Evolutionary conservation across 139 green algal species (phyloP).

Genomic region (Pseudopediastrum boryanum): DNA sequence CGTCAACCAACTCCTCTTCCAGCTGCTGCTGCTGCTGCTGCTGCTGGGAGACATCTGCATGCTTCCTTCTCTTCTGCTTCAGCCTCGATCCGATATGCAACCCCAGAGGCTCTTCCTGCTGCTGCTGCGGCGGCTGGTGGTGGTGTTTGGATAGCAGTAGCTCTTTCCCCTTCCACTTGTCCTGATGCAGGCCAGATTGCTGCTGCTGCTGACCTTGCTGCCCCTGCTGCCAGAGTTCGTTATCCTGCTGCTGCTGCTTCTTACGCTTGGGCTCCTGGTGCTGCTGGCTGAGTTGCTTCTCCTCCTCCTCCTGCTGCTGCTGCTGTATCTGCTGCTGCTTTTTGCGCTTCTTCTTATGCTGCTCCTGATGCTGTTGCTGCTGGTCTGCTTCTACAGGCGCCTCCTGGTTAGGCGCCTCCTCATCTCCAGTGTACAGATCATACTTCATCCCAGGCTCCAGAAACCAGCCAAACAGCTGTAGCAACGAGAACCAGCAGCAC

Average conservation of each 20-base stretch:
- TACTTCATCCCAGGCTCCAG: neutral
- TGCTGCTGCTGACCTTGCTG: no score
- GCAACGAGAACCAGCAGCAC: neutral
- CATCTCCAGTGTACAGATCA: neutral
- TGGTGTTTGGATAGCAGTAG: no score
- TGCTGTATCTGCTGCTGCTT: conserved; percentile 4
- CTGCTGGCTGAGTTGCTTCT: neutral
- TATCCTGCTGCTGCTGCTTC: conserved; percentile 3
- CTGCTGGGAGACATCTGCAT: no score
- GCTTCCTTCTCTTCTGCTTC: no score
- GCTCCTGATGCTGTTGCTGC: neutral
- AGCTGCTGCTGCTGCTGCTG: neutral
- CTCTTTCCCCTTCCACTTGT: no score
- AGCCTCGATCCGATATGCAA: no score
- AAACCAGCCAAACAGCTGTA: no score
- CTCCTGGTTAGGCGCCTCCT: conserved; percentile 16
- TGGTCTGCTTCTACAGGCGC: neutral
- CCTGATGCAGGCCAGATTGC: no score
- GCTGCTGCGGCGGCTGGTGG: no score
- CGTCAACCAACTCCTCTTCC: neutral
- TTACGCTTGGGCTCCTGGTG: neutral
- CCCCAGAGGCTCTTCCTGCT: no score
- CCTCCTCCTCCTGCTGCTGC: neutral
- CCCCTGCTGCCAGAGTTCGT: no score
- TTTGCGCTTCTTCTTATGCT: conserved; percentile 1